Percentiles rank a stretch among this genome's conserved stretches.
Evolutionary conservation across 2,329 filamentous ascomycete genomes (phyloP).

Genomic region (Ophiostoma angusticollis): DNA sequence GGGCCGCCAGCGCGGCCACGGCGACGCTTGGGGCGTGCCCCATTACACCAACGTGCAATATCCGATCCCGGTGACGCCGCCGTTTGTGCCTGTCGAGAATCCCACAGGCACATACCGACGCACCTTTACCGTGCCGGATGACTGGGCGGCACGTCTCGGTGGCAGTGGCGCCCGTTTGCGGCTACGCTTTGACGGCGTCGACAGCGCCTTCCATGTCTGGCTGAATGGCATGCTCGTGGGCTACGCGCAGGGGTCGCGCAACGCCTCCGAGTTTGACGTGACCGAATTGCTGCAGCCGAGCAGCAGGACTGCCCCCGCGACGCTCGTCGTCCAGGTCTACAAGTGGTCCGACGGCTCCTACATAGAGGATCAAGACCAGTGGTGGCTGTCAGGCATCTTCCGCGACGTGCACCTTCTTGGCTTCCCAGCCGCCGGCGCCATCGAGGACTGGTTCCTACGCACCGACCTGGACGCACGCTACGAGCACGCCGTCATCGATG

Average conservation of each 20-base stretch:
- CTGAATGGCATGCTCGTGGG: slow-evolving; percentile 52
- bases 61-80: slow-evolving; percentile 53
- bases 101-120: slow-evolving; percentile 51
- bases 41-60: slow-evolving; percentile 58
- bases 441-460: slow-evolving; percentile 47
- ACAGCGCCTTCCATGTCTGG: slow-evolving; percentile 58
- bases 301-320: neutral
- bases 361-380: slow-evolving; percentile 59
- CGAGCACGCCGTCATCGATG: slow-evolving; percentile 34
- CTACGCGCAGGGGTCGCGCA: slow-evolving; percentile 56
- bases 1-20: slow-evolving; percentile 23
- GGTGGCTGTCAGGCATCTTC: slow-evolving; percentile 57
- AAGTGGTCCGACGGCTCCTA: slow-evolving; percentile 58
- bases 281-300: no score
- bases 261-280: slow-evolving; percentile 58
- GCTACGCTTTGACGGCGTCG: slow-evolving; percentile 58
- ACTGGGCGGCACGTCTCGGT: slow-evolving; percentile 26
- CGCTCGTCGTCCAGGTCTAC: slow-evolving; percentile 51
- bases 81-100: slow-evolving; percentile 48
- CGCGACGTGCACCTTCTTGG: slow-evolving; percentile 51
- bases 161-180: slow-evolving; percentile 32
- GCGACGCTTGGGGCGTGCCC: slow-evolving; percentile 38
- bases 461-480: slow-evolving; percentile 39
- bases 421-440: slow-evolving; percentile 35
- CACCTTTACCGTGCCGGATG: slow-evolving; percentile 37